phyloP scores from a whole-genome alignment of 495 filamentous ascomycete species.

The Viridothelium virens region DNA sequence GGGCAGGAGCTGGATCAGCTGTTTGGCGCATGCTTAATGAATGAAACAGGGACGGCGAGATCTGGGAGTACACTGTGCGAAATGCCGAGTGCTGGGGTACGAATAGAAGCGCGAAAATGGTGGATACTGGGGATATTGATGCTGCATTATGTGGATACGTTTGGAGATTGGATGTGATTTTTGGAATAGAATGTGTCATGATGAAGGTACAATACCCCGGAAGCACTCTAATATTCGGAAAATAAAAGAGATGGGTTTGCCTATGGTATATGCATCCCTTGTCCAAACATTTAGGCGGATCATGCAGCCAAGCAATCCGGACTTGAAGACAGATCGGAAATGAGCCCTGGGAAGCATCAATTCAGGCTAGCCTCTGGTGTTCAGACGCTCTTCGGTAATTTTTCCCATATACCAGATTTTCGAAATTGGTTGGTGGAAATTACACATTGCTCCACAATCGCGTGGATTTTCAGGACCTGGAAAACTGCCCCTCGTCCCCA shows the following conservation, averaged over 20 bases:
- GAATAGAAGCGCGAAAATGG: not conserved
- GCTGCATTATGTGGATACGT: not conserved
- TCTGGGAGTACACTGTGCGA: not conserved
- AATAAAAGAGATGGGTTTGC: not conserved
- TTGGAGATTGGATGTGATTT: not conserved
- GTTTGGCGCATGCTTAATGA: not conserved
- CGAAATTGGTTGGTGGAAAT: conserved; percentile 9
- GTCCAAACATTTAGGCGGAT: no score
- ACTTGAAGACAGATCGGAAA: no score
- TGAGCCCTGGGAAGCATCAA: not conserved
- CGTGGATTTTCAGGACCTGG: not conserved
- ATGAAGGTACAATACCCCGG: not conserved
- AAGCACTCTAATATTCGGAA: not conserved
- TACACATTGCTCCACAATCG: not conserved
- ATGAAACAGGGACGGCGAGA: not conserved
- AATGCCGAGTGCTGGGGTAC: not conserved
- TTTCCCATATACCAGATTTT: not conserved
- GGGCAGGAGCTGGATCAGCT: conserved; percentile 1
- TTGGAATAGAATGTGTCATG: not conserved
- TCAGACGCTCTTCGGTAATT: not conserved
- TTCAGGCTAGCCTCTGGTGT: not conserved
- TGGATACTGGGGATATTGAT: not conserved
- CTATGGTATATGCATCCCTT: no score
- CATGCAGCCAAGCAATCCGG: no score
- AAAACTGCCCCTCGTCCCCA: not conserved